These are phyloP conservation scores for Hygrophorus russula DNA, from an alignment of 768 basidiomycete species.

Conservation along the genomic window DNA sequence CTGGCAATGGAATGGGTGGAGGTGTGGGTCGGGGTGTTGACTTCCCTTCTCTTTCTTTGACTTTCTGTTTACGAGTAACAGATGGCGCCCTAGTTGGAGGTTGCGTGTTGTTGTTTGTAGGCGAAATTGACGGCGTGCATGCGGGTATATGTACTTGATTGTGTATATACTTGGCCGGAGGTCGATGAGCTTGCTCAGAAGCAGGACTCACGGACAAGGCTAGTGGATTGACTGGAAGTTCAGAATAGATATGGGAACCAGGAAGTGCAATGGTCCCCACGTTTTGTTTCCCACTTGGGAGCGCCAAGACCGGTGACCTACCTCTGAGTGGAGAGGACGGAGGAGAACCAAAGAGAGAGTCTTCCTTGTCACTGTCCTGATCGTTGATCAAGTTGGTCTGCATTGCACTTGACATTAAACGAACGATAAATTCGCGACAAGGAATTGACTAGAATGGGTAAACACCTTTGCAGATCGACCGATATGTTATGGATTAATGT, in stretches of 20 bases:
- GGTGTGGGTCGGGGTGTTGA: conserved; percentile 34
- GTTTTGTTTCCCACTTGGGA: conserved; percentile 61
- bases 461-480: no score
- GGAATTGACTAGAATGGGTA: no score
- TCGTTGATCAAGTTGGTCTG: background rate
- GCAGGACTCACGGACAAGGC: conserved; percentile 45
- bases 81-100: conserved; percentile 9
- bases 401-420: background rate
- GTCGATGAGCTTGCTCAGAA: conserved; percentile 23
- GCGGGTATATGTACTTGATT: conserved; percentile 3
- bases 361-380: conserved; percentile 31
- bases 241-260: conserved; percentile 86
- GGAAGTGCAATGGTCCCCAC: conserved; percentile 98
- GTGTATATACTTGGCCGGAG: conserved; percentile 20
- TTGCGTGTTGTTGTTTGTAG: conserved; percentile 1
- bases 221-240: conserved; percentile 75
- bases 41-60: conserved; percentile 24
- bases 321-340: conserved; percentile 58
- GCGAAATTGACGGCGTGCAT: background rate
- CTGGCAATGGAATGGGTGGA: conserved; percentile 52
- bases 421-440: no score
- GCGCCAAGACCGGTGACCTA: conserved; percentile 64
- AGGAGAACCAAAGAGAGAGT: conserved; percentile 78
- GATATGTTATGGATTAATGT: background rate
- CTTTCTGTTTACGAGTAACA: conserved; percentile 7